Evolutionary conservation across 2,329 filamentous ascomycete species (phyloP).

Genomic region (Cordyceps tenuipes): DNA sequence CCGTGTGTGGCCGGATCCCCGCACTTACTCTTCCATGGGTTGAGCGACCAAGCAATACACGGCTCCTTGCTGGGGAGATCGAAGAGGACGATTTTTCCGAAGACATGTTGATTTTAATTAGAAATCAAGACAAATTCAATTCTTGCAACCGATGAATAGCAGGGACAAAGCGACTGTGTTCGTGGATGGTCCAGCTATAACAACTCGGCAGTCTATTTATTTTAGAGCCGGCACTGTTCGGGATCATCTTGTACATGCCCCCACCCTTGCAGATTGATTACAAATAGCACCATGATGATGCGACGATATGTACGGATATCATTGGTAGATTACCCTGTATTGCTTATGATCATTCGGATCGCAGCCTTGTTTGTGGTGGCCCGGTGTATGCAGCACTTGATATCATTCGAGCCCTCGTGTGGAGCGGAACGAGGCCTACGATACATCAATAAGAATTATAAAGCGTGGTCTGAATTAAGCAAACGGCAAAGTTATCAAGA

Average conservation of each 20-base stretch:
- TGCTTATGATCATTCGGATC: too few species aligned
- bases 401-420: too few species aligned
- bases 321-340: background rate
- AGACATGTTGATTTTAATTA: background rate
- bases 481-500: conserved; percentile 10
- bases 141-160: background rate
- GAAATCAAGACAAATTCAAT: background rate
- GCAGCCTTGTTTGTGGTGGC: background rate
- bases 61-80: conserved; percentile 50
- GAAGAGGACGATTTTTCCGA: conserved; percentile 42
- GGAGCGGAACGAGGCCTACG: too few species aligned
- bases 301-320: background rate
- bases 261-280: background rate
- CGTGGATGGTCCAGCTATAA: background rate
- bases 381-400: background rate
- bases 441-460: too few species aligned
- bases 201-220: too few species aligned
- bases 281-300: background rate
- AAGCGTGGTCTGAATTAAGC: too few species aligned
- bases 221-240: background rate
- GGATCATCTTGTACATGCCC: background rate
- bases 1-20: background rate
- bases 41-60: conserved; percentile 52
- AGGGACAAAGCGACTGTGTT: background rate
- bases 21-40: conserved; percentile 59